phyloP scores from a whole-genome alignment of 345 rosid species.

The Populus ilicifolia region DNA sequence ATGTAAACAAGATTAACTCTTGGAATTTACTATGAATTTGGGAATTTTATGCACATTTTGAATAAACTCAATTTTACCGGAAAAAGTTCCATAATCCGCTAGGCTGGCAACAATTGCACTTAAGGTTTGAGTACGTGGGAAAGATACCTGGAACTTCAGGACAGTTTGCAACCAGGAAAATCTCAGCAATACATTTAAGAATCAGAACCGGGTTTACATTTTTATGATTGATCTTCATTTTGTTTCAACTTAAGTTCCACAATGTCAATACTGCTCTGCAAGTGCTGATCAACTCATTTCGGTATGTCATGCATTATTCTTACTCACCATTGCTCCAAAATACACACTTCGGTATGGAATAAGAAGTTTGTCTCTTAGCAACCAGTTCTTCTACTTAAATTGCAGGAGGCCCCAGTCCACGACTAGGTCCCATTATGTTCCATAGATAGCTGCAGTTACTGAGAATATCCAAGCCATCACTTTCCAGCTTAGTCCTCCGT shows the following conservation, averaged over 20 bases:
- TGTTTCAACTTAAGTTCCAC: neutral
- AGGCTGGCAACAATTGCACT: constrained; percentile 10
- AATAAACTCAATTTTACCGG: neutral
- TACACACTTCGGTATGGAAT: constrained; percentile 6
- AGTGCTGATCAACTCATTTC: no score
- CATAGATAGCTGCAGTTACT: neutral
- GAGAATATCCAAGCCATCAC: constrained; percentile 3
- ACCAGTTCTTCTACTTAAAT: constrained; percentile 8
- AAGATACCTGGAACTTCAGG: neutral
- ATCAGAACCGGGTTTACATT: neutral
- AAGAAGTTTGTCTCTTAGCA: constrained; percentile 20
- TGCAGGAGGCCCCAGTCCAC: constrained; percentile 18
- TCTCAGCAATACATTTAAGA: constrained; percentile 4
- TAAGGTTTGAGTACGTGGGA: neutral
- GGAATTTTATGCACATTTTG: neutral
- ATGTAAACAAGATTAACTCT: neutral
- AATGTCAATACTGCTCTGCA: no score
- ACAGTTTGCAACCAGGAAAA: constrained; percentile 16
- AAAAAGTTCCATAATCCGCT: constrained; percentile 18
- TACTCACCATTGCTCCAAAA: constrained; percentile 7
- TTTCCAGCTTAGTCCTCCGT: neutral
- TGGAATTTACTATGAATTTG: neutral
- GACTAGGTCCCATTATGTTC: constrained; percentile 17
- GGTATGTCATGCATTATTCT: neutral
- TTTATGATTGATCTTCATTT: neutral